These are phyloP conservation scores for Cryptosporidium meleagridis DNA, from an alignment of 169 alveolate species.

Conservation along the genomic window DNA sequence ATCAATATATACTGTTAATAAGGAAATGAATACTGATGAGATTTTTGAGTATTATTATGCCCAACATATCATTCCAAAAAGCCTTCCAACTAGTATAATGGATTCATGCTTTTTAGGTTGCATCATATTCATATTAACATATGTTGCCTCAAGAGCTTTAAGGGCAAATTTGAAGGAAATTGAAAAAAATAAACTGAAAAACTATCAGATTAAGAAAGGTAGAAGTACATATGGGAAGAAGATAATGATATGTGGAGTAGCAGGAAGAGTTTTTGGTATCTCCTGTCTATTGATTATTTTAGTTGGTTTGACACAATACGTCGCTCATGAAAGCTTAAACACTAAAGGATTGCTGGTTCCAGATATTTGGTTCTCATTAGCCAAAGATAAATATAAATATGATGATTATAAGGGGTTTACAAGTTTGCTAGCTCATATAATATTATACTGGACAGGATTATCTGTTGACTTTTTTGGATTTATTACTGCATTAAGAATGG, in stretches of 20 bases:
- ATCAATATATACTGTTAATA: slow-evolving; percentile 62
- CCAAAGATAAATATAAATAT: slow-evolving; percentile 69
- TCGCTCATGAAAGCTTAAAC: slow-evolving; percentile 67
- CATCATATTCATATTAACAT: slow-evolving; percentile 18
- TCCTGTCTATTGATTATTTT: slow-evolving; percentile 27
- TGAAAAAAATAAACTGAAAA: background rate
- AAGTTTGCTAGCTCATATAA: slow-evolving; percentile 13
- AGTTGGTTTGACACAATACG: slow-evolving; percentile 60
- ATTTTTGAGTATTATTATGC: slow-evolving; percentile 61
- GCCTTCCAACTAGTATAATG: slow-evolving; percentile 60
- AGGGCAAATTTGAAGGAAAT: background rate
- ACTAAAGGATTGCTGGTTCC: slow-evolving; percentile 72
- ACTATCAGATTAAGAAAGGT: background rate
- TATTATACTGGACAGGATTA: slow-evolving; percentile 52
- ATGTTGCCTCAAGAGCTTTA: slow-evolving; percentile 16
- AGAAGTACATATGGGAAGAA: background rate
- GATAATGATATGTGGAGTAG: slow-evolving; percentile 16
- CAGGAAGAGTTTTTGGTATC: slow-evolving; percentile 56
- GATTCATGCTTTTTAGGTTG: slow-evolving; percentile 70
- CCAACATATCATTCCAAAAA: slow-evolving; percentile 56
- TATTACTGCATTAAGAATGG: slow-evolving; percentile 48
- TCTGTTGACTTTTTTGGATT: slow-evolving; percentile 66
- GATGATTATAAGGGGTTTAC: slow-evolving; percentile 62
- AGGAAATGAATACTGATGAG: slow-evolving; percentile 54
- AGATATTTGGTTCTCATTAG: slow-evolving; percentile 68